Evolutionary conservation across 345 rosid genomes (phyloP).

Genomic region (Citrus reticulata): DNA sequence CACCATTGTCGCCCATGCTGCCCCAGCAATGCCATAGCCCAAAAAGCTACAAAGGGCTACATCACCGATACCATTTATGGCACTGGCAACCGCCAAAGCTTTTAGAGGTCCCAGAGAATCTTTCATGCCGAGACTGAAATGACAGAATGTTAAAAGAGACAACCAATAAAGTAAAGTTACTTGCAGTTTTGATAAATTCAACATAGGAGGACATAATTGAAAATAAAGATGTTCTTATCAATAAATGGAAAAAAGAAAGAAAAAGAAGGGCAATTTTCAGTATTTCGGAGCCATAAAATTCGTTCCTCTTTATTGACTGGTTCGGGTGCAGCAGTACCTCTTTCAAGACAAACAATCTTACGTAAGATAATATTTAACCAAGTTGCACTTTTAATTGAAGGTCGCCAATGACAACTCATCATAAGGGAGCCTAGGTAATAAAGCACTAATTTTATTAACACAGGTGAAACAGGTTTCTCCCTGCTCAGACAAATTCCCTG

Average conservation of each 20-base stretch:
- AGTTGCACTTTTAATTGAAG: neutral
- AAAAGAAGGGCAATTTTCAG: neutral
- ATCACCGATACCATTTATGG: conserved; percentile 77
- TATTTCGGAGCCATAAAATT: neutral
- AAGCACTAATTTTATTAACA: neutral
- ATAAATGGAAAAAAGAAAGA: neutral
- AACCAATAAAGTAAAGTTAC: neutral
- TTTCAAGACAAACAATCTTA: neutral
- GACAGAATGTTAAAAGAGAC: neutral
- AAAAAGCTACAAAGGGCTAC: conserved; percentile 68
- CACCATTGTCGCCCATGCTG: conserved; percentile 88
- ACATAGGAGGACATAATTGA: neutral
- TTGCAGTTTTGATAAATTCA: neutral
- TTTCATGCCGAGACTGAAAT: conserved; percentile 89
- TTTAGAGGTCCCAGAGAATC: conserved; percentile 93
- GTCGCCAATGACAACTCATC: neutral
- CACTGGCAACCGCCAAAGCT: conserved; percentile 79
- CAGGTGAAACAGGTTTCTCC: neutral
- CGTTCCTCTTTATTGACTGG: neutral
- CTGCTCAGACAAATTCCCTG: neutral
- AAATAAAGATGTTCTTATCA: neutral
- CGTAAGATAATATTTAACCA: neutral
- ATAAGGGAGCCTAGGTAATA: neutral
- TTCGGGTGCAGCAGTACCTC: neutral
- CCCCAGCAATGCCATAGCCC: conserved; percentile 89